A percentile compares a stretch with the other conserved stretches of the same genome.
Evolutionary conservation across 2,329 filamentous ascomycete species (phyloP).

Genomic region (Cordyceps javanica): DNA sequence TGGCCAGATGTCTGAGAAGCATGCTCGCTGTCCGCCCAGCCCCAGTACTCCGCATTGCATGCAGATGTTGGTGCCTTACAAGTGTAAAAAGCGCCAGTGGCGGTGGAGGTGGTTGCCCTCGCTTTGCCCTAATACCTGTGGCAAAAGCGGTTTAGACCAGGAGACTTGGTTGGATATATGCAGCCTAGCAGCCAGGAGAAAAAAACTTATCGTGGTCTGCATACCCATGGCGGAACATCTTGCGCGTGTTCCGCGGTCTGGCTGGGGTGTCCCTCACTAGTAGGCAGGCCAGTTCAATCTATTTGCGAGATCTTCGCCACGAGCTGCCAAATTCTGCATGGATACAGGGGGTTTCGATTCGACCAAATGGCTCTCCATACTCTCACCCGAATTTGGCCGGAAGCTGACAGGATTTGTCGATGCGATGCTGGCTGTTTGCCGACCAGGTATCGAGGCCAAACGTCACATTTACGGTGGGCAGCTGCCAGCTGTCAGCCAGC

Average conservation of each 20-base stretch:
- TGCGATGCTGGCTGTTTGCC: not conserved
- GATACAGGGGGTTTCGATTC: not conserved
- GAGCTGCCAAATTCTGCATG: not conserved
- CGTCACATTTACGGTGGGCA: not conserved
- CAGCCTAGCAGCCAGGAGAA: not conserved
- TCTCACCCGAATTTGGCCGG: not conserved
- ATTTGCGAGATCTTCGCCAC: not conserved
- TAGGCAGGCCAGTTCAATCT: not conserved
- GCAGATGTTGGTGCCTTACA: constrained; percentile 2
- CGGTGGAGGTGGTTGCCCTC: not conserved
- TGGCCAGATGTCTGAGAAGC: not conserved
- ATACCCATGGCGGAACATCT: not conserved
- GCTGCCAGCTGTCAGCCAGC: constrained; percentile 6
- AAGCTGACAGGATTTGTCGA: not conserved
- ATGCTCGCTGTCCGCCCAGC: not conserved
- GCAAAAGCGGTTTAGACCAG: not conserved
- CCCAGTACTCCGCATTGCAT: constrained; percentile 6
- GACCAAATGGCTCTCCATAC: not conserved
- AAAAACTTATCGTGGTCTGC: not conserved
- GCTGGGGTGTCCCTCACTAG: not conserved
- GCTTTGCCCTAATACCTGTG: not conserved
- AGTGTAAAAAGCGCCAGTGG: not conserved
- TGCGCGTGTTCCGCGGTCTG: not conserved
- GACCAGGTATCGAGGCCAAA: not conserved
- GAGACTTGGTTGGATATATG: not conserved